Conservation (phyloP, 139 green algal species). For the Dunaliella sp. region DNA sequence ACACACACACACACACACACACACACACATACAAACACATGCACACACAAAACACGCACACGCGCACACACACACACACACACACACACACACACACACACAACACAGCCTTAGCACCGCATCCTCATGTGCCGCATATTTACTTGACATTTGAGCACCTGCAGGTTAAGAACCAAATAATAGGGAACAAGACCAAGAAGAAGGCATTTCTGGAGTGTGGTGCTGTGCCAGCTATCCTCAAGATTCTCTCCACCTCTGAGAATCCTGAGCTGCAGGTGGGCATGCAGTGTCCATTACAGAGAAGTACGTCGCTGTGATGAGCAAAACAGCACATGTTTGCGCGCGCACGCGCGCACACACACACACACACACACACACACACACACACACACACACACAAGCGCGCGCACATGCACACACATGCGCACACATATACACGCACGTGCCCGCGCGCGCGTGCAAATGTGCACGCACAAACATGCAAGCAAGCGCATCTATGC, state of each 20-base stretch:
- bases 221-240: slow-evolving; percentile 1
- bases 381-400: no score
- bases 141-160: not conserved
- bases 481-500: no score
- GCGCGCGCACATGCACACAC: no score
- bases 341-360: no score
- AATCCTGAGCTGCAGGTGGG: not conserved
- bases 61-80: not conserved
- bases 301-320: no score
- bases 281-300: no score
- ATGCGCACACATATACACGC: no score
- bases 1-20: not conserved
- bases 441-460: no score
- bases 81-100: not conserved
- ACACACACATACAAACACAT: slow-evolving; percentile 3
- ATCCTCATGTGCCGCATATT: no score
- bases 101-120: not conserved
- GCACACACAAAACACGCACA: not conserved
- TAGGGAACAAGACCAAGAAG: slow-evolving; percentile 24
- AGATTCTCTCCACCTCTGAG: not conserved
- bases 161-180: slow-evolving; percentile 18
- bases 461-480: no score
- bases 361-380: no score
- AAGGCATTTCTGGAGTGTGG: slow-evolving; percentile 7
- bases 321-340: no score